Evolutionary conservation across 2,329 filamentous ascomycete genomes (phyloP).

Genomic region (Clonostachys rosea): DNA sequence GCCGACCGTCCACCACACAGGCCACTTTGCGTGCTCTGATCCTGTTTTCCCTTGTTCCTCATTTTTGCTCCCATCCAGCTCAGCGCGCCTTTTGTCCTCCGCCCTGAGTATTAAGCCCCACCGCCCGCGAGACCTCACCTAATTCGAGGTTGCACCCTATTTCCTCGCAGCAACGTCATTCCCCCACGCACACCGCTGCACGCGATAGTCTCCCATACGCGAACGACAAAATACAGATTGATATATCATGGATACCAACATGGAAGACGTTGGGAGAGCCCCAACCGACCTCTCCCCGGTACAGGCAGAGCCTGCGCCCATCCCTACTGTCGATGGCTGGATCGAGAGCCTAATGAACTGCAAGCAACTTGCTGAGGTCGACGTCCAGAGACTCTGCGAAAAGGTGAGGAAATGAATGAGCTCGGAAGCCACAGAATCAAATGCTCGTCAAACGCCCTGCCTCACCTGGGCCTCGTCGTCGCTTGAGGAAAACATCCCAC

Average conservation of each 20-base stretch:
- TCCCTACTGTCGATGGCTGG: conserved; percentile 94
- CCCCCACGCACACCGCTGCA: conserved; percentile 3
- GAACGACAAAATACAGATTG: neutral
- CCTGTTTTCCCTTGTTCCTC: no score
- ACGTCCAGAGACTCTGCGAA: conserved; percentile 95
- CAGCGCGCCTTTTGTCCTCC: no score
- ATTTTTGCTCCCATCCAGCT: no score
- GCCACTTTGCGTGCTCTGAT: no score
- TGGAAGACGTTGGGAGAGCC: conserved; percentile 93
- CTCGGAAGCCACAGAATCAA: no score
- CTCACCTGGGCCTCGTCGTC: no score
- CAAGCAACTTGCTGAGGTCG: conserved; percentile 93
- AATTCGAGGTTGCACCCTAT: neutral
- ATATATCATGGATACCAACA: conserved; percentile 83
- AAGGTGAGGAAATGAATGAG: conserved; percentile 58
- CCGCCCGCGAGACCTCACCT: neutral
- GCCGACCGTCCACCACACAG: neutral
- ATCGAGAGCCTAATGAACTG: conserved; percentile 97
- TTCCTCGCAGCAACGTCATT: conserved; percentile 14
- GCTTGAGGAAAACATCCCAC: no score
- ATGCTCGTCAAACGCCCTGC: no score
- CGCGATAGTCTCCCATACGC: no score
- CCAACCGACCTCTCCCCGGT: conserved; percentile 73
- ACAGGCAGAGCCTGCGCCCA: conserved; percentile 76
- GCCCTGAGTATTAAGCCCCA: neutral